Percentiles rank a stretch among this genome's conserved stretches.
Evolutionary conservation across 176 grass and related monocot species (phyloP).

Genomic region (Stipa capillata): DNA sequence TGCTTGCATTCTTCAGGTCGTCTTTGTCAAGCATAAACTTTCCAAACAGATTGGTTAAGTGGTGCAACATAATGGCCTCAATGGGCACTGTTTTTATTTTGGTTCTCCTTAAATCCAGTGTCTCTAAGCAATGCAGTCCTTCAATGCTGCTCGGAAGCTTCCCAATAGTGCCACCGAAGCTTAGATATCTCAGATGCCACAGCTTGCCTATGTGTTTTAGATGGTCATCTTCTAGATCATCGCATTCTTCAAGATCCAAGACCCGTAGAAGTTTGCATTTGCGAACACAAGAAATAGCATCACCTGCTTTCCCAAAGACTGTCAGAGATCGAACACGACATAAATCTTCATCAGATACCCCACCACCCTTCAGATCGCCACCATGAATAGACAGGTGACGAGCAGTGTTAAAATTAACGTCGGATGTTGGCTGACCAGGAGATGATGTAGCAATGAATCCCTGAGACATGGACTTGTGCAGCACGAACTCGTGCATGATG

Average conservation of each 20-base stretch:
- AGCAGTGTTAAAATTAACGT: too few species aligned
- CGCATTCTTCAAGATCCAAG: slow-evolving; percentile 18
- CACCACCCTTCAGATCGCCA: not conserved
- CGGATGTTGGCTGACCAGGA: not conserved
- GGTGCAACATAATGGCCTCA: not conserved
- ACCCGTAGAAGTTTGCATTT: slow-evolving; percentile 16
- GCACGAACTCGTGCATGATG: slow-evolving; percentile 25
- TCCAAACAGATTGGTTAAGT: slow-evolving; percentile 27
- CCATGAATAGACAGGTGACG: slow-evolving; percentile 22
- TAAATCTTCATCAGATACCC: not conserved
- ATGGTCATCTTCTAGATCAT: not conserved
- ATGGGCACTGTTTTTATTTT: not conserved
- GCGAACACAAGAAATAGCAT: not conserved
- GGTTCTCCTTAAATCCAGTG: slow-evolving; percentile 26
- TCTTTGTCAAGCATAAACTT: slow-evolving; percentile 19
- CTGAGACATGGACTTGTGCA: slow-evolving; percentile 6
- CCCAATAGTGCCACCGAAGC: not conserved
- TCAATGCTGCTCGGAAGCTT: slow-evolving; percentile 6
- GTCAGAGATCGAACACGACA: slow-evolving; percentile 27
- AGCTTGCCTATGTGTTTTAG: slow-evolving; percentile 16
- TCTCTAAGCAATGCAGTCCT: slow-evolving; percentile 15
- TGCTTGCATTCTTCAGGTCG: not conserved
- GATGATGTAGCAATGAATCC: not conserved
- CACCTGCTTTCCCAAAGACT: not conserved
- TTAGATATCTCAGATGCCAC: slow-evolving; percentile 16